These are phyloP conservation scores for Leccinum angustisporum DNA, from an alignment of 1,284 basidiomycete genomes.

Conservation along the genomic window DNA sequence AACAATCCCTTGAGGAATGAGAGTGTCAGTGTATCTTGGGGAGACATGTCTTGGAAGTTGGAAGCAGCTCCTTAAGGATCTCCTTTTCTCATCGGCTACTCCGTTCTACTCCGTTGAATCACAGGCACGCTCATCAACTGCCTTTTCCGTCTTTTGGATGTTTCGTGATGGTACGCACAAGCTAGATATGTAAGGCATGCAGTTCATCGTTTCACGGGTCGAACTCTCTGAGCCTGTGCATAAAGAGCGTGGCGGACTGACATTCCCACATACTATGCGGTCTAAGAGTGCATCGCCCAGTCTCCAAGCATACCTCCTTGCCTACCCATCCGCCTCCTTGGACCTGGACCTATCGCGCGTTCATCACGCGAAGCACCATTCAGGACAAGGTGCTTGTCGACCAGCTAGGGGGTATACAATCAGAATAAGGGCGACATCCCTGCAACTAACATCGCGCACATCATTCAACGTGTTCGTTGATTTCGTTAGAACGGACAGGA, in stretches of 20 bases:
- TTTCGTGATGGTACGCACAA: not conserved
- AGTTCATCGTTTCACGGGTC: not conserved
- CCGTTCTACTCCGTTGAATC: not conserved
- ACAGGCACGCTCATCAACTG: not conserved
- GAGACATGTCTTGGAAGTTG: slow-evolving; percentile 1
- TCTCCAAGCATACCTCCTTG: slow-evolving; percentile 46
- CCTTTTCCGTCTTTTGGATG: not conserved
- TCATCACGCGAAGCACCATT: slow-evolving; percentile 46
- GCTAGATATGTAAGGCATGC: not conserved
- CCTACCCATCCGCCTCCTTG: slow-evolving; percentile 49
- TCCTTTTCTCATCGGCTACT: slow-evolving; percentile 3
- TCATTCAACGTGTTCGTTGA: slow-evolving; percentile 86
- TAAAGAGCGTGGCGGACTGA: not conserved
- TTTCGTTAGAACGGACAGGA: slow-evolving; percentile 86
- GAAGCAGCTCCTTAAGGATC: too few species aligned
- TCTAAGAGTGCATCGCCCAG: slow-evolving; percentile 42
- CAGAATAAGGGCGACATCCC: slow-evolving; percentile 6
- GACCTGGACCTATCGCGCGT: slow-evolving; percentile 36
- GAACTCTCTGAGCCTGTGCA: not conserved
- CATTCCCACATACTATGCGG: not conserved
- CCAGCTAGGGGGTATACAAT: slow-evolving; percentile 44
- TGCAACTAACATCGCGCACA: slow-evolving; percentile 49
- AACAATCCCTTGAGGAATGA: not conserved
- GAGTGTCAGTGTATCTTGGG: slow-evolving; percentile 2
- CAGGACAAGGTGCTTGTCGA: slow-evolving; percentile 65